These are phyloP conservation scores for Rhizophora mangle DNA, from an alignment of 345 rosid genomes.

Conservation along the genomic window DNA sequence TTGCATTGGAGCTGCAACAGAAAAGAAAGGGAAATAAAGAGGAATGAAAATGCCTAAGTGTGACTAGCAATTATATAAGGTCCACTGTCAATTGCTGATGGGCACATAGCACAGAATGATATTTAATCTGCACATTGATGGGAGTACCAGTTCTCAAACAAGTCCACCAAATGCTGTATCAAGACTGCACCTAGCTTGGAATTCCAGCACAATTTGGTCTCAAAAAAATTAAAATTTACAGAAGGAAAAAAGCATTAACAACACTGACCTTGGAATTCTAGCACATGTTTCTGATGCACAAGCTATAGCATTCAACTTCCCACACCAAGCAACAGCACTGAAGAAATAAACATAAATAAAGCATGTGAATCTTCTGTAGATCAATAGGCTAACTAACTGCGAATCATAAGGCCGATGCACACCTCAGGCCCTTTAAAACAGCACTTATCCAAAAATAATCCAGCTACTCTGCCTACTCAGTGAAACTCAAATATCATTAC, in stretches of 20 bases:
- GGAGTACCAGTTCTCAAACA: background rate
- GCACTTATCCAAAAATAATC: background rate
- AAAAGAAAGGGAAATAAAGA: background rate
- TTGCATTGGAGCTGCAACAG: slow-evolving; percentile 71
- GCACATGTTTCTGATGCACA: slow-evolving; percentile 99
- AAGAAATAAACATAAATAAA: slow-evolving; percentile 8
- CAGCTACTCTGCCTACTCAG: background rate
- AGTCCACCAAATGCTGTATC: background rate
- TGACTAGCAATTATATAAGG: slow-evolving; percentile 1
- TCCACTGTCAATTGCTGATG: background rate
- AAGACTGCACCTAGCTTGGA: too few relatives aligned
- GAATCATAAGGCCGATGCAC: background rate
- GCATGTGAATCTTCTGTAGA: background rate
- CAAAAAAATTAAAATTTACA: background rate
- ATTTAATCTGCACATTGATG: background rate
- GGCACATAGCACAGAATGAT: background rate
- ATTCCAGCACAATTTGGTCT: background rate
- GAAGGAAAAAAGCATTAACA: too few relatives aligned
- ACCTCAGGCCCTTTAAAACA: background rate
- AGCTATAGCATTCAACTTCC: slow-evolving; percentile 97
- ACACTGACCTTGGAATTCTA: slow-evolving; percentile 78
- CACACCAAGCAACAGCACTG: slow-evolving; percentile 99
- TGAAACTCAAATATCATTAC: background rate
- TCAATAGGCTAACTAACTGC: background rate
- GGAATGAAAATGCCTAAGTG: too few relatives aligned